Percentiles rank a stretch among this genome's conserved stretches.
phyloP scores from a whole-genome alignment of 768 basidiomycete genomes.

The Lactarius akahatsu region DNA sequence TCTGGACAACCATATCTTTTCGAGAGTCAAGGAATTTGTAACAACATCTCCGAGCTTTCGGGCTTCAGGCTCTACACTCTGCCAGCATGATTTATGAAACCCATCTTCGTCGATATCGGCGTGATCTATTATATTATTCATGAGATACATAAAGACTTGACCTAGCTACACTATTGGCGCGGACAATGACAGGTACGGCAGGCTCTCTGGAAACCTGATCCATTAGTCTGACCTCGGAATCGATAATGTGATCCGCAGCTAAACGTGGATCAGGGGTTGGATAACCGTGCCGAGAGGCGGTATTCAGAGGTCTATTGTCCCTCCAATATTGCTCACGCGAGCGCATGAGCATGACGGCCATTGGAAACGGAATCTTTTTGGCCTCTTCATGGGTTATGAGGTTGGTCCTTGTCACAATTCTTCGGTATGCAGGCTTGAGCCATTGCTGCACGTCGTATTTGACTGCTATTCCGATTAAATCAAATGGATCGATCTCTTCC shows the following conservation, averaged over 20 bases:
- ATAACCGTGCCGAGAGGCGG: not conserved
- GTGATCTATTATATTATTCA: not conserved
- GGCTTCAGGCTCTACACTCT: not conserved
- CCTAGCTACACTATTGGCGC: not conserved
- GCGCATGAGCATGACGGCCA: constrained; percentile 22
- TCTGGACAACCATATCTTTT: not conserved
- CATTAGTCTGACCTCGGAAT: constrained; percentile 12
- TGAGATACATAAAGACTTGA: no score
- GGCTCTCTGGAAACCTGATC: not conserved
- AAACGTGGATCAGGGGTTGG: not conserved
- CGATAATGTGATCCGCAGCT: not conserved
- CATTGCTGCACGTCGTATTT: constrained; percentile 30
- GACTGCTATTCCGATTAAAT: constrained; percentile 27
- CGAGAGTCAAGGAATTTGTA: not conserved
- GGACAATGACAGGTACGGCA: not conserved
- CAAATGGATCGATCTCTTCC: constrained; percentile 23
- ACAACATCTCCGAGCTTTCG: not conserved
- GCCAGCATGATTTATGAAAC: not conserved
- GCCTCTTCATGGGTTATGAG: constrained; percentile 17
- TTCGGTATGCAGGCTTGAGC: constrained; percentile 27
- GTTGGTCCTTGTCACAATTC: constrained; percentile 8
- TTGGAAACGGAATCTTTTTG: constrained; percentile 7
- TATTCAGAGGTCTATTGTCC: not conserved
- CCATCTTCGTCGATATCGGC: not conserved
- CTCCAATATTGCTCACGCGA: constrained; percentile 20